Conservation (phyloP, 169 alveolate species). For the Cryptosporidium tyzzeri region DNA sequence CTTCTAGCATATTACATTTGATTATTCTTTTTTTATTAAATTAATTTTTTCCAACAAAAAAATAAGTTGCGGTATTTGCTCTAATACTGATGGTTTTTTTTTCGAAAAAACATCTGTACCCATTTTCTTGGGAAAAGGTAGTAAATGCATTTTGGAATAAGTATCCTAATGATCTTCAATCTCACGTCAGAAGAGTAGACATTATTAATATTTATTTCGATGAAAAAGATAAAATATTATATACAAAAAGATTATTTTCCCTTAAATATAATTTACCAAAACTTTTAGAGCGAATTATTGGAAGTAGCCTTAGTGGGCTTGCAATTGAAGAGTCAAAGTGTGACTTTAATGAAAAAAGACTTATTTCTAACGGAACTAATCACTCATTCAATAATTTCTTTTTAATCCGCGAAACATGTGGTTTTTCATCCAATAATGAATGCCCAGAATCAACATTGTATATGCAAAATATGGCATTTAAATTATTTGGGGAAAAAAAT, state of each 20-base stretch:
- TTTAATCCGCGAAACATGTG: constrained; percentile 13
- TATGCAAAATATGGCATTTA: constrained; percentile 3
- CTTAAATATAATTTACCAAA: constrained; percentile 16
- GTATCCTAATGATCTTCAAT: constrained; percentile 55
- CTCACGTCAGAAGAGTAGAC: constrained; percentile 46
- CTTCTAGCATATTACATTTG: neutral
- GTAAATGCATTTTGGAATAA: constrained; percentile 45
- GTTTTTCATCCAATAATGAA: neutral
- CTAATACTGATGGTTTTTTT: neutral
- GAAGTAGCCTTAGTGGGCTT: constrained; percentile 2
- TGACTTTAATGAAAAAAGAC: constrained; percentile 4
- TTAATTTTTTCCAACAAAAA: neutral
- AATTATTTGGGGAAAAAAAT: neutral
- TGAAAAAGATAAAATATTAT: neutral
- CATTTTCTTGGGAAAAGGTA: constrained; percentile 23
- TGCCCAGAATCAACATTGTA: constrained; percentile 7
- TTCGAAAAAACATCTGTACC: constrained; percentile 40
- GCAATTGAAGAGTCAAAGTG: constrained; percentile 26
- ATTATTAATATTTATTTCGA: constrained; percentile 17
- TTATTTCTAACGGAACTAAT: constrained; percentile 9
- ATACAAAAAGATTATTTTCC: constrained; percentile 27
- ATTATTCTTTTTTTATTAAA: neutral
- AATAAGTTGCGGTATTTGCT: neutral
- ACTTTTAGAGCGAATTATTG: constrained; percentile 20
- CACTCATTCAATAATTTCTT: constrained; percentile 10